Evolutionary conservation across 2,329 filamentous ascomycete species (phyloP).

Genomic region (Cercospora sp.): DNA sequence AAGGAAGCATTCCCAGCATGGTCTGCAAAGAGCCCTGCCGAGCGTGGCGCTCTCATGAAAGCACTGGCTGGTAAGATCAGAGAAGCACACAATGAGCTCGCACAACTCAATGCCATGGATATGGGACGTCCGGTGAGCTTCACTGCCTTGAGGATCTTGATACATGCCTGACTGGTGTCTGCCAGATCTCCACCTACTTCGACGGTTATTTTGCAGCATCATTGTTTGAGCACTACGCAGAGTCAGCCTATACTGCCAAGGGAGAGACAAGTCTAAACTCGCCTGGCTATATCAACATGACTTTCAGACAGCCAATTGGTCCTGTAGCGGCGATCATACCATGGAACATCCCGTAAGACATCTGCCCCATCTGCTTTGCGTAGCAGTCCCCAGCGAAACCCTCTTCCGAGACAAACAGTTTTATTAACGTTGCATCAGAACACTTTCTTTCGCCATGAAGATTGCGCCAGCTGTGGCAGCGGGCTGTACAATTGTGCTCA

Average conservation of each 20-base stretch:
- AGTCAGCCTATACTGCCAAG: slow-evolving; percentile 45
- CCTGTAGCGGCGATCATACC: slow-evolving; percentile 63
- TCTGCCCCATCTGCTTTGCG: not conserved
- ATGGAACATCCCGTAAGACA: slow-evolving; percentile 70
- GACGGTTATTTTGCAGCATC: slow-evolving; percentile 42
- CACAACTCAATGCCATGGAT: slow-evolving; percentile 48
- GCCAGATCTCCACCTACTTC: slow-evolving; percentile 38
- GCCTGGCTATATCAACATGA: slow-evolving; percentile 49
- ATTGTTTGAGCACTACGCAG: slow-evolving; percentile 47
- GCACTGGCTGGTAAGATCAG: slow-evolving; percentile 50
- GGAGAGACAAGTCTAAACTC: slow-evolving; percentile 52
- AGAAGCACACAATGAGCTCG: slow-evolving; percentile 46
- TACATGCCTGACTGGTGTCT: not conserved
- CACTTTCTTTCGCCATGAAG: slow-evolving; percentile 75
- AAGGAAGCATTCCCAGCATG: slow-evolving; percentile 61
- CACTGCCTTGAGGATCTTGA: not conserved
- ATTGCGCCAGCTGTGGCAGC: slow-evolving; percentile 64
- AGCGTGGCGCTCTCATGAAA: slow-evolving; percentile 47
- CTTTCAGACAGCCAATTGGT: slow-evolving; percentile 35
- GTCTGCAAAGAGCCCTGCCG: slow-evolving; percentile 55
- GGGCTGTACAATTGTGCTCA: slow-evolving; percentile 56
- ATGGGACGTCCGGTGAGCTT: slow-evolving; percentile 47
- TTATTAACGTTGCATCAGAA: slow-evolving; percentile 19
- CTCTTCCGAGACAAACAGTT: too few species aligned
- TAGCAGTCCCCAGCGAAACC: too few species aligned